Evolutionary conservation across 768 basidiomycete genomes (phyloP).

Genomic region (Boletus reticulatus): DNA sequence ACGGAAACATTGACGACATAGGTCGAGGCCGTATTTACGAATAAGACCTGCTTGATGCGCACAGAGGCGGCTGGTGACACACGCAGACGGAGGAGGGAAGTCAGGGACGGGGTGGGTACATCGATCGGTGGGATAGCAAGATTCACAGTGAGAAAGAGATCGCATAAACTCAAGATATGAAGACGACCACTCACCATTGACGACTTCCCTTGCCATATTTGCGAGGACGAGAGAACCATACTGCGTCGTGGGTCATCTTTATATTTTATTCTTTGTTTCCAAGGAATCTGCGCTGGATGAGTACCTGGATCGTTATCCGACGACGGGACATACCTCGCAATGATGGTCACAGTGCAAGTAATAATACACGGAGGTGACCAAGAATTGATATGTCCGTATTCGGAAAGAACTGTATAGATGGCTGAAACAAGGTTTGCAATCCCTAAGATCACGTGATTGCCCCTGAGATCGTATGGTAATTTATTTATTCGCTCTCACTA

Average conservation of each 20-base stretch:
- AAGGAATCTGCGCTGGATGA: not conserved
- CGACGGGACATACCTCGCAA: constrained; percentile 20
- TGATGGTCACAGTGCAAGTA: not conserved
- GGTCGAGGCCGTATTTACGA: constrained; percentile 94
- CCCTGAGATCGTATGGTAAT: not conserved
- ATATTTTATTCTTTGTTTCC: constrained; percentile 41
- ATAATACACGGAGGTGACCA: no score
- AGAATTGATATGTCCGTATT: not conserved
- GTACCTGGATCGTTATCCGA: not conserved
- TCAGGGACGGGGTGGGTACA: no score
- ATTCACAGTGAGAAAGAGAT: not conserved
- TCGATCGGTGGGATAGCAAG: not conserved
- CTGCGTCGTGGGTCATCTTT: constrained; percentile 98
- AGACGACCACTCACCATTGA: constrained; percentile 67
- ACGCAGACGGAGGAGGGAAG: not conserved
- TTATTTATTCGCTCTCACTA: constrained; percentile 51
- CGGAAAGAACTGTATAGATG: constrained; percentile 28
- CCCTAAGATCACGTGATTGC: constrained; percentile 2
- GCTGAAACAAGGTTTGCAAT: constrained; percentile 20
- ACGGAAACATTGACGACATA: constrained; percentile 98
- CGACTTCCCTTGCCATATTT: constrained; percentile 95
- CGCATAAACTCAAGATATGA: no score
- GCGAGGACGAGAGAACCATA: constrained; percentile 96
- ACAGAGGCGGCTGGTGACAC: constrained; percentile 74
- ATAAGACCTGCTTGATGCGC: constrained; percentile 98